Evolutionary conservation across 164 flowering plant species (phyloP), one percentile per base, ranked within the genome.

Genomic region (Pachysandra terminalis): DNA sequence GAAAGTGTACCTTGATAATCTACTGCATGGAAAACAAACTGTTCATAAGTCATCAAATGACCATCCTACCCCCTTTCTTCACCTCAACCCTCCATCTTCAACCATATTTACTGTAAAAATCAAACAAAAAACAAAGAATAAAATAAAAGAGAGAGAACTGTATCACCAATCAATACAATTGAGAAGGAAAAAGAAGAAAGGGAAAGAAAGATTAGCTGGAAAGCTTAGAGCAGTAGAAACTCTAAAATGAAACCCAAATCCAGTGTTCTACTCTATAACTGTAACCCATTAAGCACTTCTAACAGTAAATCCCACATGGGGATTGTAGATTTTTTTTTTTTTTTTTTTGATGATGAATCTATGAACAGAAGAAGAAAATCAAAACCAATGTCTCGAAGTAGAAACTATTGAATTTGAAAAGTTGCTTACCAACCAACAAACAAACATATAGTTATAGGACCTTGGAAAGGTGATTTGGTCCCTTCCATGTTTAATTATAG

Each of bases 21-120:
- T 51, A 49, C 27, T 53, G 24, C 10, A 37, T 1, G 61, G 56
- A 24, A 52, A 40, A 40, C 5, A 40, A n/a, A n/a, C n/a, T n/a
- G n/a, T n/a, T n/a, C n/a, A n/a, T n/a, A n/a, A 52, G 37, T 37
- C 65, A 28, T 1, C 23, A 24, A 68, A 64, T 71, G 75, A 67
- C 75, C 37, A 52, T 40, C 64, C n/a, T 63, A 59, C 51, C 78
- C 74, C 35, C 56, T 59, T 57, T 56, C 58, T 56, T 23, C 52
- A 17, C 5, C 37, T 41, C 37, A 35, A 35, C 14, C 65, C 23
- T 19, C n/a, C n/a, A n/a, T n/a, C n/a, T n/a, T n/a, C 65, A 19
- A 9, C 10, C 65, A 62, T 35, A 8, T 62, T 19, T 23, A 62
- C 7, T 2, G 9, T 19, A 6, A 2, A 55, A 55, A 32, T 3